A percentile compares a stretch with the other conserved stretches of the same genome.
phyloP scores from a whole-genome alignment of 2,329 filamentous ascomycete species.

The Aphanocladium album region DNA sequence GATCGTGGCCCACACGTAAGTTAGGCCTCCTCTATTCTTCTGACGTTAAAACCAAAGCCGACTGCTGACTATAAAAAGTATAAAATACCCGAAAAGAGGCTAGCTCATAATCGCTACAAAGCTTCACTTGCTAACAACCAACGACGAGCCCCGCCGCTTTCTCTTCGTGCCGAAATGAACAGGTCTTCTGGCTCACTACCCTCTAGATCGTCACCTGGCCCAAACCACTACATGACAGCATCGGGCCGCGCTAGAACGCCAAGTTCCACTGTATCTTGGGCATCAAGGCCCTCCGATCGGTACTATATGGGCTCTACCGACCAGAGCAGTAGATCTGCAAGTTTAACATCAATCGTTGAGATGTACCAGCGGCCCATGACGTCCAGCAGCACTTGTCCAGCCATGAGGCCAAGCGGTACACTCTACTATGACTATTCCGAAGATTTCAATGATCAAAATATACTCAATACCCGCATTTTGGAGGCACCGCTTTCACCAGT shows the following conservation, averaged over 20 bases:
- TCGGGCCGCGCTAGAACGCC: slow-evolving; percentile 30
- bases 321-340: slow-evolving; percentile 38
- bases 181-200: slow-evolving; percentile 37
- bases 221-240: slow-evolving; percentile 19
- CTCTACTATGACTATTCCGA: slow-evolving; percentile 52
- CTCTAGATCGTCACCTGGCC: slow-evolving; percentile 23
- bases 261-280: slow-evolving; percentile 27
- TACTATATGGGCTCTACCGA: slow-evolving; percentile 32
- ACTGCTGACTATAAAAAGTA: slow-evolving; percentile 8
- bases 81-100: slow-evolving; percentile 35
- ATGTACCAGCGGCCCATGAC: slow-evolving; percentile 36
- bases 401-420: slow-evolving; percentile 28
- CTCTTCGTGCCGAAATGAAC: slow-evolving; percentile 35
- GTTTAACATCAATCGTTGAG: slow-evolving; percentile 46
- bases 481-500: slow-evolving; percentile 27
- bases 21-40: no score
- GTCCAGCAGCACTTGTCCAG: slow-evolving; percentile 22
- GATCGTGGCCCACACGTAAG: slow-evolving; percentile 43
- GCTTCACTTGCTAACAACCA: slow-evolving; percentile 30
- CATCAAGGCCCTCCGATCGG: slow-evolving; percentile 26
- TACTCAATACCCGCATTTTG: slow-evolving; percentile 14
- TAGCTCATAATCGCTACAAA: slow-evolving; percentile 38
- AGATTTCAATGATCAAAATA: slow-evolving; percentile 36
- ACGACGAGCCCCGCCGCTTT: slow-evolving; percentile 34
- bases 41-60: background rate